Evolutionary conservation across 2,329 filamentous ascomycete species (phyloP).

Genomic region (Aspergillus phoenicis): DNA sequence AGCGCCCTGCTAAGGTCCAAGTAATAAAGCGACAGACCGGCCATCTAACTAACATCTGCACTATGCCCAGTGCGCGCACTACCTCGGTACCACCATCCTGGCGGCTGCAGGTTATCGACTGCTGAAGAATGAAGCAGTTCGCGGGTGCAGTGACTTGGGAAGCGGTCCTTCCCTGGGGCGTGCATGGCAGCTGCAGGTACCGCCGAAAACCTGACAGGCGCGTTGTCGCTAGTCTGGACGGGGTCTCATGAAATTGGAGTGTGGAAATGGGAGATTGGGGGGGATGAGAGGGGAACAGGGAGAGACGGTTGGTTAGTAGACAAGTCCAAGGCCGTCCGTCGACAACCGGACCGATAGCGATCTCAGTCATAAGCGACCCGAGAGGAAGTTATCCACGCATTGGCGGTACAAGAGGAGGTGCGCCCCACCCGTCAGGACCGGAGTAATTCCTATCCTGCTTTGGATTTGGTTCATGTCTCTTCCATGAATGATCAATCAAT

Average conservation of each 20-base stretch:
- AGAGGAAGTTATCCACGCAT: neutral
- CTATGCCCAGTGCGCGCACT: neutral
- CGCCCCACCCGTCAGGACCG: neutral
- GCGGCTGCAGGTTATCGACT: neutral
- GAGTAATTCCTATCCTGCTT: constrained; percentile 8
- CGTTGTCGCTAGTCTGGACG: neutral
- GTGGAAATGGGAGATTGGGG: neutral
- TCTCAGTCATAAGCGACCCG: neutral
- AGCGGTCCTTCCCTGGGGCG: constrained; percentile 6
- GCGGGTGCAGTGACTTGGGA: neutral
- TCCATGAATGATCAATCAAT: neutral
- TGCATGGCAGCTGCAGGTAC: constrained; percentile 26
- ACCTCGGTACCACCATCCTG: neutral
- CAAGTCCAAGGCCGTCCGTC: no score
- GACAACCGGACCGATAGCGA: neutral
- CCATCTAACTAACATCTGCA: neutral
- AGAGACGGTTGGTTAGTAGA: neutral
- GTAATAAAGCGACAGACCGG: neutral
- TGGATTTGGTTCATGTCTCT: neutral
- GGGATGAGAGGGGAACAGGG: neutral
- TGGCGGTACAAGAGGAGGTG: neutral
- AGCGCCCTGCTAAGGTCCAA: neutral
- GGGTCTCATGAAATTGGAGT: neutral
- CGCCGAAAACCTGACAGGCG: constrained; percentile 12
- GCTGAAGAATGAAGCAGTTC: constrained; percentile 8